Evolutionary conservation across 2,329 filamentous ascomycete species (phyloP).

Genomic region (Talaromyces rugulosus): DNA sequence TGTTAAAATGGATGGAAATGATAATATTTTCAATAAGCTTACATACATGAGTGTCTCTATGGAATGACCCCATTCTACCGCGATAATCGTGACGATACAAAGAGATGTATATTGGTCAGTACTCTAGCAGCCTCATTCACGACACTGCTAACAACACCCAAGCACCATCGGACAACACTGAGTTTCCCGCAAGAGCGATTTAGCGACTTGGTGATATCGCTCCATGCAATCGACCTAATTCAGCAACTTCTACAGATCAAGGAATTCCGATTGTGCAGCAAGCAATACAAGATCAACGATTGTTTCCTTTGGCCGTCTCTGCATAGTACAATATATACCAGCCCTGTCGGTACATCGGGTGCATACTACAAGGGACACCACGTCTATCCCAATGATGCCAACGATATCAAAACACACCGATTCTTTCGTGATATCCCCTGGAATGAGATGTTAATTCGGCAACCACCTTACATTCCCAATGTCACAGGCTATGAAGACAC

Average conservation of each 20-base stretch:
- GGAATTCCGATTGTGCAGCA: slow-evolving; percentile 70
- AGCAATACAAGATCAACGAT: slow-evolving; percentile 68
- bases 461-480: slow-evolving; percentile 75
- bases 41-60: slow-evolving; percentile 66
- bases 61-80: slow-evolving; percentile 86
- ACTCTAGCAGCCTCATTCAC: not conserved
- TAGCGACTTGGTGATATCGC: slow-evolving; percentile 56
- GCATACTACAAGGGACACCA: slow-evolving; percentile 52
- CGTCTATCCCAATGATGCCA: slow-evolving; percentile 78
- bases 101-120: slow-evolving; percentile 74
- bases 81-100: slow-evolving; percentile 77
- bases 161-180: slow-evolving; percentile 69
- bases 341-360: slow-evolving; percentile 21
- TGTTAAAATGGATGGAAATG: slow-evolving; percentile 9
- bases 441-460: slow-evolving; percentile 66
- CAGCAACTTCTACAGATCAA: slow-evolving; percentile 68
- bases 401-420: slow-evolving; percentile 82
- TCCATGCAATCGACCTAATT: slow-evolving; percentile 73
- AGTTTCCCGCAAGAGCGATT: slow-evolving; percentile 60
- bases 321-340: slow-evolving; percentile 19
- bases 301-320: slow-evolving; percentile 18
- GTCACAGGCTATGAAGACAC: slow-evolving; percentile 68
- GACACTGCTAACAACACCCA: slow-evolving; percentile 13
- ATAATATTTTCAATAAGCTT: not conserved
- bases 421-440: slow-evolving; percentile 81